A percentile compares a stretch with the other conserved stretches of the same genome.
Conservation (phyloP, 2,329 filamentous ascomycete species). For the Exophiala bonariae region DNA sequence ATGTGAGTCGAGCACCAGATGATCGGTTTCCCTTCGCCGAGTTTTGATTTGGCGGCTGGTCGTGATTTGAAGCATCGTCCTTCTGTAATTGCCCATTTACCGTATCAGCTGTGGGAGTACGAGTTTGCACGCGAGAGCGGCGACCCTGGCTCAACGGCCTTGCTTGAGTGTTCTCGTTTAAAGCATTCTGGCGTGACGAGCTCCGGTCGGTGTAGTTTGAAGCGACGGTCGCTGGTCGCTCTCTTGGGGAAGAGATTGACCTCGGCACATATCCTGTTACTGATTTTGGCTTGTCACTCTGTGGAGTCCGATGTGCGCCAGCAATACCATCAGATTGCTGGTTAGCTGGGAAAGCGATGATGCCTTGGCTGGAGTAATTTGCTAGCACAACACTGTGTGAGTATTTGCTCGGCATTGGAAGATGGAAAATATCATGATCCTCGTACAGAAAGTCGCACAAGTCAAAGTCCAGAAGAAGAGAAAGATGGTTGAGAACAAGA, state of each 20-base stretch:
- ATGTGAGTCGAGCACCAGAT: not conserved
- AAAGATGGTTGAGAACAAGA: too few species aligned
- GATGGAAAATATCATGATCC: slow-evolving; percentile 2
- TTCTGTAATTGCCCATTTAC: not conserved
- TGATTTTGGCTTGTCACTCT: not conserved
- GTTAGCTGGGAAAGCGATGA: slow-evolving; percentile 17
- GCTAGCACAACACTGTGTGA: slow-evolving; percentile 28
- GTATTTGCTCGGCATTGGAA: slow-evolving; percentile 28
- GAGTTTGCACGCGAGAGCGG: not conserved
- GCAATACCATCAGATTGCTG: slow-evolving; percentile 11
- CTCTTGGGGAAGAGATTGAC: too few species aligned
- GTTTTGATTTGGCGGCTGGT: not conserved
- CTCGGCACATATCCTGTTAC: too few species aligned
- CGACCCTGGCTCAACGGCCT: too few species aligned
- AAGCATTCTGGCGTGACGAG: too few species aligned
- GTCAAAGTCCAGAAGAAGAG: too few species aligned
- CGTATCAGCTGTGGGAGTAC: not conserved
- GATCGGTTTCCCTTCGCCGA: not conserved
- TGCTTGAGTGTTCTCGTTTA: too few species aligned
- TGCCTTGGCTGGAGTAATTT: slow-evolving; percentile 21
- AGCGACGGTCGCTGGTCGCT: too few species aligned
- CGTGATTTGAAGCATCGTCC: not conserved
- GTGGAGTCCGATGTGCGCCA: not conserved
- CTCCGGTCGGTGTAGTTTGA: too few species aligned
- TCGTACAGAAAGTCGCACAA: too few species aligned